Conservation (phyloP, 2,329 filamentous ascomycete species). For the Sporothrix brunneoviolacea region DNA sequence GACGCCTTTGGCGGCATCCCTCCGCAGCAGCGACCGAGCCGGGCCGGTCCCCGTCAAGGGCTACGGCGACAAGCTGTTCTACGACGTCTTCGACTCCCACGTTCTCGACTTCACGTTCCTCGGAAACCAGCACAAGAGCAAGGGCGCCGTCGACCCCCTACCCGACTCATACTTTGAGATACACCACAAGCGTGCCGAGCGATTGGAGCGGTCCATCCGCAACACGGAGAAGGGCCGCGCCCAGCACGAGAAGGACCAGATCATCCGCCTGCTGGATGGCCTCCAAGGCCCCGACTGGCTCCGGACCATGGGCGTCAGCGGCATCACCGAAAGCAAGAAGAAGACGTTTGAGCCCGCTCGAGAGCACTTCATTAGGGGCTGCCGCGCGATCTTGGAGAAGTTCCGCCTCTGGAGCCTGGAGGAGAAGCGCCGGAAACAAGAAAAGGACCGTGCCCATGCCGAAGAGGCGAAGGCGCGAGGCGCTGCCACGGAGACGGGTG, state of each 20-base stretch:
- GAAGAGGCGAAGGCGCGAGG: constrained; percentile 38
- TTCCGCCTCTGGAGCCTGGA: constrained; percentile 84
- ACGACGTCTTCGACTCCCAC: constrained; percentile 50
- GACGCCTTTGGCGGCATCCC: constrained; percentile 13
- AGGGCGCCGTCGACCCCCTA: constrained; percentile 45
- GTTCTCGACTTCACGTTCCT: constrained; percentile 50
- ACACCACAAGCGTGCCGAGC: constrained; percentile 52
- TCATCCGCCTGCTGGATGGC: constrained; percentile 65
- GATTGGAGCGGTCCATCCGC: constrained; percentile 54
- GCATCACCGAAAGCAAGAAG: constrained; percentile 75
- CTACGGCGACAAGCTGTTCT: constrained; percentile 51
- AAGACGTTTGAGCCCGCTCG: constrained; percentile 82
- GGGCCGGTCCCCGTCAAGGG: constrained; percentile 38
- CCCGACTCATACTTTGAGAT: constrained; percentile 48
- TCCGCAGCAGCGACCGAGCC: constrained; percentile 10
- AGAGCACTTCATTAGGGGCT: constrained; percentile 76
- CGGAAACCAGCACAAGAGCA: constrained; percentile 38
- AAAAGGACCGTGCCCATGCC: constrained; percentile 59
- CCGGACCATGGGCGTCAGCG: constrained; percentile 81
- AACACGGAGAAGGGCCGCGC: constrained; percentile 59
- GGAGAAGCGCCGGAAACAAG: constrained; percentile 74
- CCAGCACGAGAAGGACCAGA: constrained; percentile 60
- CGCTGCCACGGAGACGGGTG: background rate
- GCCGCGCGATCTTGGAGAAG: constrained; percentile 75
- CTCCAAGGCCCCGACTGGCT: constrained; percentile 91